phyloP scores from a whole-genome alignment of 805 yeast species.

The Isabelozyma rhagii region DNA sequence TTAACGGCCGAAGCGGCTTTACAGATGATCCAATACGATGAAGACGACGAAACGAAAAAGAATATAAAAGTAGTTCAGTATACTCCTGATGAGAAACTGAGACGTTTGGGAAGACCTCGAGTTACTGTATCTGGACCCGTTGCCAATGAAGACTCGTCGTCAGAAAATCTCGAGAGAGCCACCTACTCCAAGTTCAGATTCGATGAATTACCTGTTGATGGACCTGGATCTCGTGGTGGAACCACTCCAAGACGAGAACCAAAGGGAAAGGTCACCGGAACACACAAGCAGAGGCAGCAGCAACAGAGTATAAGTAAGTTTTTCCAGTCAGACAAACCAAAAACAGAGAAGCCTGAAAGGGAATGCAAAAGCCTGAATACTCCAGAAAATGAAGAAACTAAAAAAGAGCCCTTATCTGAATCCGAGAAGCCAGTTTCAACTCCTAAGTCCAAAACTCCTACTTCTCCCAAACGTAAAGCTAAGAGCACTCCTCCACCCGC shows the following conservation, averaged over 20 bases:
- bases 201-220: constrained; percentile 32
- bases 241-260: constrained; percentile 11
- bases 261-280: constrained; percentile 19
- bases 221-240: constrained; percentile 42
- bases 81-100: constrained; percentile 26
- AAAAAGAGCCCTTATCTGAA: not conserved
- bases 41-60: constrained; percentile 4
- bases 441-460: not conserved
- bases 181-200: constrained; percentile 30
- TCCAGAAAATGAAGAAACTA: not conserved
- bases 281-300: constrained; percentile 15
- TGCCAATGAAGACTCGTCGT: constrained; percentile 13
- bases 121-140: constrained; percentile 4
- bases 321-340: not conserved
- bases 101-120: constrained; percentile 36
- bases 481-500: not conserved
- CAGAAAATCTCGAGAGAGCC: constrained; percentile 27
- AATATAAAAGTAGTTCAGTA: constrained; percentile 23
- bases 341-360: not conserved
- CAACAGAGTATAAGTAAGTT: constrained; percentile 2
- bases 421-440: not conserved
- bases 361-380: not conserved
- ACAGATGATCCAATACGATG: constrained; percentile 17
- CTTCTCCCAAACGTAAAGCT: not conserved
- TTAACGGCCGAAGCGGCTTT: constrained; percentile 13